A percentile compares a stretch with the other conserved stretches of the same genome.
These are phyloP conservation scores for Gossypium stocksii DNA, from an alignment of 345 rosid species.

Conservation along the genomic window DNA sequence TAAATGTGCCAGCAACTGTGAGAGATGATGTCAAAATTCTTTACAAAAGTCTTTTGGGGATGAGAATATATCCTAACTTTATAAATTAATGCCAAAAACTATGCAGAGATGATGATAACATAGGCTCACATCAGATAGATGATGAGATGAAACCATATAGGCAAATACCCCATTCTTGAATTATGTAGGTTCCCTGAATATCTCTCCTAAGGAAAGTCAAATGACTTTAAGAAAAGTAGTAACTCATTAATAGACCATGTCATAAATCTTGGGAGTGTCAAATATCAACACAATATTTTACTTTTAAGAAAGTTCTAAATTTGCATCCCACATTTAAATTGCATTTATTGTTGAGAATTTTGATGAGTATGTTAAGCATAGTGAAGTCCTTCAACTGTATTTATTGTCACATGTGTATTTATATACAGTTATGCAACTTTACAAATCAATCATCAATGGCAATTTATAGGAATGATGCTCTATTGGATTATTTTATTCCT, in stretches of 20 bases:
- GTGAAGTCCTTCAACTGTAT: not conserved
- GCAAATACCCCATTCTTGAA: not conserved
- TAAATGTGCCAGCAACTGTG: not conserved
- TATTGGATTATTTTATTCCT: slow-evolving; percentile 7
- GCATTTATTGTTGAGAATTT: not conserved
- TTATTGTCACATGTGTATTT: not conserved
- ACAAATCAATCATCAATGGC: slow-evolving; percentile 9
- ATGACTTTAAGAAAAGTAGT: not conserved
- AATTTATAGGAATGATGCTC: slow-evolving; percentile 17
- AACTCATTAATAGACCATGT: slow-evolving; percentile 3
- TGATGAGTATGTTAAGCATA: not conserved
- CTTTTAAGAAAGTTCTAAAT: not conserved
- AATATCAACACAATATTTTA: not conserved
- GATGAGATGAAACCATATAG: slow-evolving; percentile 7
- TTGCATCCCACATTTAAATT: not conserved
- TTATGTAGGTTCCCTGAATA: not conserved
- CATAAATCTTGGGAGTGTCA: not conserved
- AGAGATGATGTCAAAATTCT: slow-evolving; percentile 1
- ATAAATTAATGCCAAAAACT: not conserved
- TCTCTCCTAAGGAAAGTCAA: not conserved
- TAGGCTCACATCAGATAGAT: not conserved
- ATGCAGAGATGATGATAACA: not conserved
- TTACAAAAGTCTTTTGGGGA: not conserved
- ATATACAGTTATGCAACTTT: slow-evolving; percentile 1
- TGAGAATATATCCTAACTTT: slow-evolving; percentile 2